These are phyloP conservation scores for Arthrobotrys iridis DNA, from an alignment of 2,329 filamentous ascomycete species.

Conservation along the genomic window DNA sequence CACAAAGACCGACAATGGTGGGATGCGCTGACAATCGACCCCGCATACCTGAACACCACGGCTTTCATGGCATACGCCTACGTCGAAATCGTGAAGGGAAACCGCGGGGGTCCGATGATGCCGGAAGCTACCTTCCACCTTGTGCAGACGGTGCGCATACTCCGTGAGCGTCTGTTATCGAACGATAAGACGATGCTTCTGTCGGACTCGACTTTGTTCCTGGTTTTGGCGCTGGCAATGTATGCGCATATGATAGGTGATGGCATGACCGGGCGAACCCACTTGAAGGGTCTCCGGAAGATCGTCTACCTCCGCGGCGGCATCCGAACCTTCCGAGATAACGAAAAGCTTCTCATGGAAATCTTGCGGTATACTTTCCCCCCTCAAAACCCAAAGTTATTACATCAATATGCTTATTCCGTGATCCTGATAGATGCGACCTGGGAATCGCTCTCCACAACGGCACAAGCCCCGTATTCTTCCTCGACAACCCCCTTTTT, in stretches of 20 bases:
- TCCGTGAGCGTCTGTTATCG: conserved; percentile 59
- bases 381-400: neutral
- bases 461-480: conserved; percentile 58
- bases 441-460: conserved; percentile 58
- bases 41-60: conserved; percentile 61
- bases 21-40: conserved; percentile 59
- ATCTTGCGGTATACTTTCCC: conserved; percentile 58
- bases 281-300: conserved; percentile 61
- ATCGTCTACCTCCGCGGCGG: conserved; percentile 62
- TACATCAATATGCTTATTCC: neutral
- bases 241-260: conserved; percentile 60
- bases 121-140: conserved; percentile 57
- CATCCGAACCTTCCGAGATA: conserved; percentile 58
- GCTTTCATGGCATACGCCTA: conserved; percentile 61
- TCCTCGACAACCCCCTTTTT: conserved; percentile 51
- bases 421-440: conserved; percentile 57
- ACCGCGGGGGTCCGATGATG: conserved; percentile 30
- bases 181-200: conserved; percentile 56
- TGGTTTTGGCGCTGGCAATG: conserved; percentile 60
- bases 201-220: conserved; percentile 59
- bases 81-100: conserved; percentile 57
- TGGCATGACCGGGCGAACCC: conserved; percentile 58
- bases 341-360: conserved; percentile 61
- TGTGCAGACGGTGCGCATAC: conserved; percentile 58
- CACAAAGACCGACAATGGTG: conserved; percentile 58